Conservation (phyloP, 139 green algal genomes). For the Protoeuglena noctilucae region DNA sequence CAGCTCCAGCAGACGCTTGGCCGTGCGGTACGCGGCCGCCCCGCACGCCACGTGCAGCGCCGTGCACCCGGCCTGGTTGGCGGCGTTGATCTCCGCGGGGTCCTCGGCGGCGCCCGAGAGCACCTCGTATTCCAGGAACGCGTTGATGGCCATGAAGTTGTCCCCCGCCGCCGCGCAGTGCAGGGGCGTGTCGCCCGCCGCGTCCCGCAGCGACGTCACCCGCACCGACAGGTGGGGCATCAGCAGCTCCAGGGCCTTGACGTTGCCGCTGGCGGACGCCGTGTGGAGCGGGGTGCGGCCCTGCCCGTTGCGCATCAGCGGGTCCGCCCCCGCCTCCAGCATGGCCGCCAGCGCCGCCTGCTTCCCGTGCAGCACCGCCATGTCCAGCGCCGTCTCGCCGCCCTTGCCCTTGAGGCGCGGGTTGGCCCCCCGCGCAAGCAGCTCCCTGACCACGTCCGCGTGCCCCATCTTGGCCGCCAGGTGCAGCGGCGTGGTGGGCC, state of each 20-base stretch:
- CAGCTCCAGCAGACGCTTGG: slow-evolving; percentile 12
- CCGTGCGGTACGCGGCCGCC: slow-evolving; percentile 4
- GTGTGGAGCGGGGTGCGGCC: slow-evolving; percentile 8
- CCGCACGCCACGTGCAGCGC: slow-evolving; percentile 5
- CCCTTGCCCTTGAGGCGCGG: slow-evolving; percentile 6
- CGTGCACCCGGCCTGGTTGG: slow-evolving; percentile 5
- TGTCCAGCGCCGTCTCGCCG: slow-evolving; percentile 8
- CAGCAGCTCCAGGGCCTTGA: slow-evolving; percentile 10
- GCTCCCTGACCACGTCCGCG: slow-evolving; percentile 6
- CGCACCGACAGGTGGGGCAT: slow-evolving; percentile 7
- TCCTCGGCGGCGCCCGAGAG: neutral
- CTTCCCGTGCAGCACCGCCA: slow-evolving; percentile 11
- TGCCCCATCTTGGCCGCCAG: slow-evolving; percentile 15
- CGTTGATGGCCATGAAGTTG: slow-evolving; percentile 8
- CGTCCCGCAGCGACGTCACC: slow-evolving; percentile 6
- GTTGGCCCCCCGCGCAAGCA: slow-evolving; percentile 12
- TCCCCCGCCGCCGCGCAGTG: slow-evolving; percentile 7
- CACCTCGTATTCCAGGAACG: slow-evolving; percentile 10
- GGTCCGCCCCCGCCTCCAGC: slow-evolving; percentile 5
- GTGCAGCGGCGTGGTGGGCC: slow-evolving; percentile 15
- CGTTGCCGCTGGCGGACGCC: slow-evolving; percentile 4
- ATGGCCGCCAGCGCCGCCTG: slow-evolving; percentile 7
- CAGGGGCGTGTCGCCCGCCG: slow-evolving; percentile 11
- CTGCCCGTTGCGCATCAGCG: slow-evolving; percentile 2
- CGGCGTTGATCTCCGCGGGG: slow-evolving; percentile 5